Evolutionary conservation across 1,139 yeast species (phyloP).

Genomic region (Cylindricascospora bacillispora): DNA sequence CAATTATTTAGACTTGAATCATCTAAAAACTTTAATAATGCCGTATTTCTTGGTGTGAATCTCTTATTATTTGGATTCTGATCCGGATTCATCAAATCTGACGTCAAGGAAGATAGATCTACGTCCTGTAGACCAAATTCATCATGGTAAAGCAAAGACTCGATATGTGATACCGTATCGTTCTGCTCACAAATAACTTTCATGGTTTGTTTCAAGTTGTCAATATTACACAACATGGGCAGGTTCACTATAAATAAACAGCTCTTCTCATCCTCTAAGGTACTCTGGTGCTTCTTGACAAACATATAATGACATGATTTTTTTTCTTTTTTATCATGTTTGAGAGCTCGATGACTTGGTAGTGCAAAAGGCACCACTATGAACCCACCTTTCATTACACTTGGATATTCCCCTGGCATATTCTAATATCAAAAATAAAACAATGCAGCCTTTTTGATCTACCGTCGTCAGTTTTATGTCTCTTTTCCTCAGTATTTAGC

Average conservation of each 20-base stretch:
- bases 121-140: constrained; percentile 36
- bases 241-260: constrained; percentile 60
- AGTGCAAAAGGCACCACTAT: constrained; percentile 28
- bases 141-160: constrained; percentile 22
- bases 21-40: constrained; percentile 64
- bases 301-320: constrained; percentile 37
- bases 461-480: too few relatives aligned
- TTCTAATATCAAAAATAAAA: too few relatives aligned
- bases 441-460: not conserved
- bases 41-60: constrained; percentile 57
- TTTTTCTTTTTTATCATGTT: constrained; percentile 6
- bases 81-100: constrained; percentile 37
- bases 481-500: too few relatives aligned
- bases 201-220: constrained; percentile 44
- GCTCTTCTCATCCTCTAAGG: constrained; percentile 30
- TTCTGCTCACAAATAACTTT: constrained; percentile 38
- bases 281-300: constrained; percentile 46
- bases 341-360: constrained; percentile 16
- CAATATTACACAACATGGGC: constrained; percentile 48
- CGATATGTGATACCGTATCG: constrained; percentile 25
- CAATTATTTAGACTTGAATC: constrained; percentile 60
- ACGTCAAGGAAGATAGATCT: constrained; percentile 47
- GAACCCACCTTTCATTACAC: constrained; percentile 29
- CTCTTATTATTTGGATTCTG: constrained; percentile 25
- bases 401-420: too few relatives aligned